These are phyloP conservation scores for Penicillium sp. DNA, from an alignment of 2,329 filamentous ascomycete genomes.

Conservation along the genomic window DNA sequence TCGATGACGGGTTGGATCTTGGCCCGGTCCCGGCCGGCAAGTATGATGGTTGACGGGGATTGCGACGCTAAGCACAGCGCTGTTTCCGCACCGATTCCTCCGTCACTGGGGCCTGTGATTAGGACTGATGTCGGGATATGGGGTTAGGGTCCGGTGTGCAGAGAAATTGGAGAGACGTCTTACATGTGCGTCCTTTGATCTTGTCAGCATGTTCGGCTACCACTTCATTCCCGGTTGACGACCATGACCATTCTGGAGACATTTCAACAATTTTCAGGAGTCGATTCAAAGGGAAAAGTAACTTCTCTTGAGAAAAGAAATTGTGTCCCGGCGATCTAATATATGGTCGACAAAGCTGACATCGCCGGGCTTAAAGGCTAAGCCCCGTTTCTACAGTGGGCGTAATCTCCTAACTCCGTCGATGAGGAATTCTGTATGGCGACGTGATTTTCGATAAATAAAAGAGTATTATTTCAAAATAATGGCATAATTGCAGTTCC, in stretches of 20 bases:
- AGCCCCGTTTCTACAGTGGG: not conserved
- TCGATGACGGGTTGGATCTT: not conserved
- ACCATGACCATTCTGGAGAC: not conserved
- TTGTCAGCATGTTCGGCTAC: not conserved
- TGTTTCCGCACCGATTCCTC: not conserved
- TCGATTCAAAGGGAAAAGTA: not conserved
- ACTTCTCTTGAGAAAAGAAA: not conserved
- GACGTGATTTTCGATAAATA: too few relatives aligned
- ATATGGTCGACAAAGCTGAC: not conserved
- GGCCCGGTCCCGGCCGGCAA: not conserved
- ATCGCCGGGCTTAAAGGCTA: not conserved
- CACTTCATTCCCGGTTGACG: not conserved
- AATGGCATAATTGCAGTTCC: too few relatives aligned
- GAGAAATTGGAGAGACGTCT: not conserved
- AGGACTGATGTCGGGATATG: not conserved
- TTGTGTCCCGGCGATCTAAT: not conserved
- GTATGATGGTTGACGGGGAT: not conserved
- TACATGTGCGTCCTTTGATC: not conserved
- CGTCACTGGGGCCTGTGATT: not conserved
- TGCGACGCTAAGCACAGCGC: not conserved
- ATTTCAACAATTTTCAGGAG: too few relatives aligned
- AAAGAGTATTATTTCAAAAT: too few relatives aligned
- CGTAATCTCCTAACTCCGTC: not conserved
- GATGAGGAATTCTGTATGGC: not conserved
- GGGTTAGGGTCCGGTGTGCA: not conserved